Evolutionary conservation across 2,329 filamentous ascomycete species (phyloP).

Genomic region (Endoconidiophora laricicola): DNA sequence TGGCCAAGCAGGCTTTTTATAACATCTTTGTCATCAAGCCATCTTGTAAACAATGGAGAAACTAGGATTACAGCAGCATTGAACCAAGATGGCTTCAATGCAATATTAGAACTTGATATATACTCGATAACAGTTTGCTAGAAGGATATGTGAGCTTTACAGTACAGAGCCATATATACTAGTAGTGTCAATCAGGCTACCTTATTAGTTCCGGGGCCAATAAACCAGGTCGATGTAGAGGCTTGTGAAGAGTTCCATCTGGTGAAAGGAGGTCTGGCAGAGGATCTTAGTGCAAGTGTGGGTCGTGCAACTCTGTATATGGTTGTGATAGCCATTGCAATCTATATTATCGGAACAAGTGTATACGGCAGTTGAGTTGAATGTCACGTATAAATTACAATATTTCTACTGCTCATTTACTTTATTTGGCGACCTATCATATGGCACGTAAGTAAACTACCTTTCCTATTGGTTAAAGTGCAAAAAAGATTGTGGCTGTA

Average conservation of each 20-base stretch:
- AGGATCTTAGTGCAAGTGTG: neutral
- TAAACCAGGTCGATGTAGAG: neutral
- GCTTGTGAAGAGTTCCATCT: slow-evolving; percentile 3
- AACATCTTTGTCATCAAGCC: slow-evolving; percentile 29
- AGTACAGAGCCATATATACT: neutral
- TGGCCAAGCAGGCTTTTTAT: slow-evolving; percentile 18
- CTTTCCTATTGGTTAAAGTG: neutral
- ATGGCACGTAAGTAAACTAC: no score
- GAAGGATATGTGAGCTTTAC: no score
- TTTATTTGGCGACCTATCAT: no score
- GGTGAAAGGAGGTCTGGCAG: neutral
- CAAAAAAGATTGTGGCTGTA: neutral
- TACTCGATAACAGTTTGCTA: slow-evolving; percentile 1
- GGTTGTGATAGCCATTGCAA: neutral
- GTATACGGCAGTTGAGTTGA: no score
- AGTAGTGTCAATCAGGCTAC: neutral
- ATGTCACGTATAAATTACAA: no score
- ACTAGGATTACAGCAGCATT: slow-evolving; percentile 27
- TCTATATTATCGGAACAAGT: no score
- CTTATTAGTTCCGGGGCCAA: neutral
- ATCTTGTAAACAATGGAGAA: slow-evolving; percentile 30
- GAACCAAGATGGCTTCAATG: neutral
- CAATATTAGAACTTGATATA: neutral
- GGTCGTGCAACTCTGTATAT: neutral
- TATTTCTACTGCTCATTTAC: no score